Evolutionary conservation across 1,284 basidiomycete species (phyloP), one percentile per base, ranked within the genome.

Genomic region (Peniophora sp.): DNA sequence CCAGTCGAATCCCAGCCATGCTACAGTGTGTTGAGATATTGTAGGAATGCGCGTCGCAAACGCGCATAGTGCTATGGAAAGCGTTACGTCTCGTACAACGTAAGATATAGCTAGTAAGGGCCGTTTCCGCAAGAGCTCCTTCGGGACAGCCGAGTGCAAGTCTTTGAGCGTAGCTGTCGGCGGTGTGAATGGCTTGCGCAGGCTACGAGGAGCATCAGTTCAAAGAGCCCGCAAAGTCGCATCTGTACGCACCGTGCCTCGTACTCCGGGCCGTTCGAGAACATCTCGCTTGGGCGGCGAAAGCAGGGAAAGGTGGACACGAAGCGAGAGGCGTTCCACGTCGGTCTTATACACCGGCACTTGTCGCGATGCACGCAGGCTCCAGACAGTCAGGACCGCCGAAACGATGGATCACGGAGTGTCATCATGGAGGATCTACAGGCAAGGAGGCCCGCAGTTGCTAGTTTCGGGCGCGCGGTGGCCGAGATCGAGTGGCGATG

Each of bases 71-170:
- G 57, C 56, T 41, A 60, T 60, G 39, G 70, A 72, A 47, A 76
- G 58, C 22, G 60, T 55, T 36, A 78, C 51, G 58, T 76, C 74
- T 39, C 74, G 69, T 27, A 61, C 32, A 37, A 78, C 57, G 57
- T 75, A 78, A 47, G 62, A 55, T 27, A 60, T 47, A 17, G 63
- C 63, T 35, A 54, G 57, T 46, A 60, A 51, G 22, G 60, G 51
- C 50, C 64, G 55, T 67, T 80, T 74, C 63, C 79, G 72, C 59
- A 83, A 83, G 63, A 76, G 68, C 51, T 71, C 64, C 47, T 65
- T 69, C 11, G 75, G 75, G 36, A 78, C 73, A 12, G 70, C 74
- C 24, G 70, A 68, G 52, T 70, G 74, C 46, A 78, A 58, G 48
- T 74, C 63, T 58, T 74, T 75, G 20, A 77, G 57, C 1, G 72